phyloP scores from a whole-genome alignment of 352 stramenopile species.

The Paralagenidium karlingii region DNA sequence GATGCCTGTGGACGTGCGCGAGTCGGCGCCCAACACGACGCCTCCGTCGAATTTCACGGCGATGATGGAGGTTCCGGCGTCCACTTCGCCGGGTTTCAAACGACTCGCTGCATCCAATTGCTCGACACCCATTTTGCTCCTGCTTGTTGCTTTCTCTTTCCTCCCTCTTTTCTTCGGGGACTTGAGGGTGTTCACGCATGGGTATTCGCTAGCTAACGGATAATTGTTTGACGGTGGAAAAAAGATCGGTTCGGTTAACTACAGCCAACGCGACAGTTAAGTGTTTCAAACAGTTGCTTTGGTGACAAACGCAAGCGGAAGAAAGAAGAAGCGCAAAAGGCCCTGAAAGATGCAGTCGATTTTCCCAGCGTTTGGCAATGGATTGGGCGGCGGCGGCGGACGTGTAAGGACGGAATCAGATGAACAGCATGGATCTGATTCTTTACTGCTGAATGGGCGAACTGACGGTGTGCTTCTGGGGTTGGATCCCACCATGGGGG shows the following conservation, averaged over 20 bases:
- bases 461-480: background rate
- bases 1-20: conserved; percentile 86
- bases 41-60: conserved; percentile 92
- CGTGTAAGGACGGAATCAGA: conserved; percentile 38
- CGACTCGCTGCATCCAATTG: conserved; percentile 4
- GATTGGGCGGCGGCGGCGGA: conserved; percentile 49
- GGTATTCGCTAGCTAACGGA: too few relatives aligned
- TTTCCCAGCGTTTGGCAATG: conserved; percentile 73
- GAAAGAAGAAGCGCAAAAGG: too few relatives aligned
- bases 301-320: too few relatives aligned
- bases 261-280: too few relatives aligned
- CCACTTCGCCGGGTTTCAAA: conserved; percentile 87
- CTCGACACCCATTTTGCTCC: too few relatives aligned
- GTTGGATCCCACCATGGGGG: background rate
- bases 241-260: too few relatives aligned
- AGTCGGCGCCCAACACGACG: conserved; percentile 95
- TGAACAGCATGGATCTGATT: conserved; percentile 1
- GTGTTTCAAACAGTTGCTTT: too few relatives aligned
- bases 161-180: background rate
- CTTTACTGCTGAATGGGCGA: background rate
- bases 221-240: too few relatives aligned
- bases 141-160: background rate
- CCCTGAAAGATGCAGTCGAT: too few relatives aligned
- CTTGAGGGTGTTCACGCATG: too few relatives aligned
- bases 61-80: conserved; percentile 97